These are phyloP conservation scores for Mycogone perniciosa DNA, from an alignment of 2,329 filamentous ascomycete species.

Conservation along the genomic window DNA sequence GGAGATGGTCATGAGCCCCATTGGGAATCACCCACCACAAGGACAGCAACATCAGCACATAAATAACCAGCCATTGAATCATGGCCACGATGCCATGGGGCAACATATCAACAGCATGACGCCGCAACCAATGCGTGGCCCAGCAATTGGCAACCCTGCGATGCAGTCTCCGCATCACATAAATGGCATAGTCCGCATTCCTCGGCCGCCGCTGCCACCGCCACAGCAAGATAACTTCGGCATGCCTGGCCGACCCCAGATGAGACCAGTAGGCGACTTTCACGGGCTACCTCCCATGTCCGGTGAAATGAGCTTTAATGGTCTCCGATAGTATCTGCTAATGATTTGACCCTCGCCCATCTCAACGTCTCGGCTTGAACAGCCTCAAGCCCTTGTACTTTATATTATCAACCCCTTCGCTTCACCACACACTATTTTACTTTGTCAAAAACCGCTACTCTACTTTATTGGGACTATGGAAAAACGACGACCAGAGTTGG, in stretches of 20 bases:
- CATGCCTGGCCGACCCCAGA: constrained; percentile 23
- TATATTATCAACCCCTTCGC: background rate
- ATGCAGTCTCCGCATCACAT: constrained; percentile 26
- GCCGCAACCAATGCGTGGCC: constrained; percentile 17
- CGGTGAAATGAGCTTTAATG: constrained; percentile 23
- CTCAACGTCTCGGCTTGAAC: constrained; percentile 2
- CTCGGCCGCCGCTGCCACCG: constrained; percentile 20
- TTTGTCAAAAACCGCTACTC: background rate
- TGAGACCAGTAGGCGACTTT: constrained; percentile 35
- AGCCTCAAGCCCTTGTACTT: background rate
- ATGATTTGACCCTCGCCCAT: background rate
- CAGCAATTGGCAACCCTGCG: background rate
- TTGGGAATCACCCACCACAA: constrained; percentile 28
- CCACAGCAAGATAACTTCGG: constrained; percentile 29
- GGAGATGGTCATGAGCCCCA: constrained; percentile 48
- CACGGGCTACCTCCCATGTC: constrained; percentile 32
- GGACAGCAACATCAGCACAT: constrained; percentile 25
- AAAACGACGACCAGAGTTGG: background rate
- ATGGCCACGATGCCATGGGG: constrained; percentile 23
- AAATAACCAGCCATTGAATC: constrained; percentile 26
- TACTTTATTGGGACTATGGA: background rate
- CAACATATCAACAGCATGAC: constrained; percentile 23
- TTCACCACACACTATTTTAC: background rate
- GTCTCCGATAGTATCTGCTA: constrained; percentile 8
- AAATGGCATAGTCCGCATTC: constrained; percentile 22